Percentiles rank a stretch among this genome's conserved stretches.
These are phyloP conservation scores for Xylaria venustula DNA, from an alignment of 495 filamentous ascomycete genomes.

Conservation along the genomic window DNA sequence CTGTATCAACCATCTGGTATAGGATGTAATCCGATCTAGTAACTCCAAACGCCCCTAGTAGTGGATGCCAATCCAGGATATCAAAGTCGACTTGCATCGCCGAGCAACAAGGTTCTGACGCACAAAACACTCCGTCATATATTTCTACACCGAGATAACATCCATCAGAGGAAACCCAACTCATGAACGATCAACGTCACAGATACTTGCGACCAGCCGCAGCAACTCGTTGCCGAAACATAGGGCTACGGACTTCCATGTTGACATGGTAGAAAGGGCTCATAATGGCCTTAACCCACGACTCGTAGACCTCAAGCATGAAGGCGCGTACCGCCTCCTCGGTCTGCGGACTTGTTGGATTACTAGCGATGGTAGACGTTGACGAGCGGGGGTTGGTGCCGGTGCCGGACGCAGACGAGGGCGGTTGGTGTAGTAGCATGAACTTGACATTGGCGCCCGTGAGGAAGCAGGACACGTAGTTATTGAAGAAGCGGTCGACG, in stretches of 20 bases:
- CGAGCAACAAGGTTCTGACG: no score
- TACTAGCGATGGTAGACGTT: constrained; percentile 66
- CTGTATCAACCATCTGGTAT: no score
- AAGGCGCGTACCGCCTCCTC: constrained; percentile 94
- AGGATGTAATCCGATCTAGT: no score
- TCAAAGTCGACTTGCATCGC: no score
- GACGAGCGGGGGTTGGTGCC: constrained; percentile 42
- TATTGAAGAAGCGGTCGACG: constrained; percentile 89
- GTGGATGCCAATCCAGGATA: no score
- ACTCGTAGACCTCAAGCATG: constrained; percentile 90
- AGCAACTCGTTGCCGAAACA: constrained; percentile 77
- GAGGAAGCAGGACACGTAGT: constrained; percentile 87
- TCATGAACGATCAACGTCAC: constrained; percentile 30
- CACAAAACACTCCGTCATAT: no score
- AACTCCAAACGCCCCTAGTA: no score
- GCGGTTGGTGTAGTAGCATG: constrained; percentile 81
- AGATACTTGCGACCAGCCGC: constrained; percentile 93
- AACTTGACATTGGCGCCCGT: constrained; percentile 82
- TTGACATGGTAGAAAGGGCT: constrained; percentile 87
- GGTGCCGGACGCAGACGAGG: constrained; percentile 37
- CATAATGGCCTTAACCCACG: constrained; percentile 96
- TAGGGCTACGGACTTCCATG: constrained; percentile 76
- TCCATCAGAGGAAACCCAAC: background rate
- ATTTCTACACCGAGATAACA: background rate
- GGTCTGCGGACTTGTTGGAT: constrained; percentile 79